Evolutionary conservation across 2,329 filamentous ascomycete genomes (phyloP), one percentile per base, ranked within the genome.

Genomic region (Immersiporthe knoxdaviesiana): DNA sequence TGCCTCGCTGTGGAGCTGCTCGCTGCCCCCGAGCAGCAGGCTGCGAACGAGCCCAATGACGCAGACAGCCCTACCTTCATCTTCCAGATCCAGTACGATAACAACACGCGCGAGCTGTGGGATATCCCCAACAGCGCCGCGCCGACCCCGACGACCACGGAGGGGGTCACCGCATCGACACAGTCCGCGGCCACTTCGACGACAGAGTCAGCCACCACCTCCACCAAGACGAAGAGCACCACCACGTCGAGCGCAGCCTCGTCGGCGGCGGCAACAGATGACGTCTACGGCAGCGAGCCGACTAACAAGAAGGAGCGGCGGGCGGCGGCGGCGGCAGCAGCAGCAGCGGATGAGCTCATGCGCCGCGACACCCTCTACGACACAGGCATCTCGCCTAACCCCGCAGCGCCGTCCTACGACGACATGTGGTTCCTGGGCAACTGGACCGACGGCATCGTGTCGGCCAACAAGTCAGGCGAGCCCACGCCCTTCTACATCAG

Each of bases 401-500:
- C 91, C 0, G 74, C 81, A 1, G 83, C 89, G 3, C 90, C 91
- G 0, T 81, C 80, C n/a, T 82, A 87, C 35, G 82, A 88, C 52
- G 94, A 98, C 70, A 91, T 93, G 79, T 86, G 82, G 71, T 97
- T 97, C 75, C 79, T 97, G 10, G 94, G 94, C 5, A 92, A 94
- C 76, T 94, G 92, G 0, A 97, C 94, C 0, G 95, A 98, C 75
- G 85, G 86, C 0, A 88, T 92, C 71, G 83, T 85, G 16, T 84
- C 85, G 0, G 75, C 86, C 56, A 81, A 90, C 4, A 97, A 83
- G 78, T 90, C 90, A 0, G 94, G 94, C 72, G 94, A 97, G 80
- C 86, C 90, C 11, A 97, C 95, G 0, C 94, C 95, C 0, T 97
- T 97, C 79, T 97, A 91, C 78, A 91, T 97, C 73, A 93, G 90